Percentiles rank a stretch among this genome's conserved stretches.
phyloP scores from a whole-genome alignment of 2,329 filamentous ascomycete species.

The Neophaeococcomyces aloes region DNA sequence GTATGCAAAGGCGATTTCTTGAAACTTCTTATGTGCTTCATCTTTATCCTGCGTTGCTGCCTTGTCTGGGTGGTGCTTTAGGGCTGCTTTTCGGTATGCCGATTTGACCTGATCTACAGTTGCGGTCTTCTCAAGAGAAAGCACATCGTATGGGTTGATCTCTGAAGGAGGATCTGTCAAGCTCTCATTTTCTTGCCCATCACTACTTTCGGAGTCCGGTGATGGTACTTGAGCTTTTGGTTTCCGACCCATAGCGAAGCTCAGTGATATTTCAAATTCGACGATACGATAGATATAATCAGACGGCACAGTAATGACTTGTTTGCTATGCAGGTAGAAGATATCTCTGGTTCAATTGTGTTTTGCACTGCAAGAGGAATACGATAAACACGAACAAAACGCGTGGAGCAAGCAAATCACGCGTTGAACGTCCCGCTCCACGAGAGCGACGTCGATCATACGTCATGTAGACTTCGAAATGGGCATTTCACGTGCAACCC shows the following conservation, averaged over 20 bases:
- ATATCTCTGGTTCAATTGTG: too few species aligned
- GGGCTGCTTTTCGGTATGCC: conserved; percentile 72
- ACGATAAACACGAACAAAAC: too few species aligned
- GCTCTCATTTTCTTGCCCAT: conserved; percentile 37
- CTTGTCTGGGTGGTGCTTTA: conserved; percentile 83
- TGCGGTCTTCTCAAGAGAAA: conserved; percentile 60
- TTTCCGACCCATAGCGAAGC: conserved; percentile 6
- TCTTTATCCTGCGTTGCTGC: conserved; percentile 56
- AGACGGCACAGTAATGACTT: too few species aligned
- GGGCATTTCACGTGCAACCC: too few species aligned
- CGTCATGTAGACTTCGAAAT: too few species aligned
- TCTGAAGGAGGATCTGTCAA: conserved; percentile 56
- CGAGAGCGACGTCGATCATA: too few species aligned
- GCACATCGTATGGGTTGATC: conserved; percentile 66
- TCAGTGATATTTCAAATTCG: too few species aligned
- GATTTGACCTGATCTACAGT: conserved; percentile 72
- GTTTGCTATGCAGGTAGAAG: too few species aligned
- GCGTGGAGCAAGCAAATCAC: too few species aligned
- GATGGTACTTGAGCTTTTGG: conserved; percentile 1
- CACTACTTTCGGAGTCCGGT: conserved; percentile 19
- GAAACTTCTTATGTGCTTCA: conserved; percentile 69
- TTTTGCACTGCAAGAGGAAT: too few species aligned
- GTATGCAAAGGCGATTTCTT: conserved; percentile 86
- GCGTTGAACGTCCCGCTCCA: too few species aligned
- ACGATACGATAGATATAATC: too few species aligned